phyloP scores from a whole-genome alignment of 441 rosid species.

The Jatropha podagrica region DNA sequence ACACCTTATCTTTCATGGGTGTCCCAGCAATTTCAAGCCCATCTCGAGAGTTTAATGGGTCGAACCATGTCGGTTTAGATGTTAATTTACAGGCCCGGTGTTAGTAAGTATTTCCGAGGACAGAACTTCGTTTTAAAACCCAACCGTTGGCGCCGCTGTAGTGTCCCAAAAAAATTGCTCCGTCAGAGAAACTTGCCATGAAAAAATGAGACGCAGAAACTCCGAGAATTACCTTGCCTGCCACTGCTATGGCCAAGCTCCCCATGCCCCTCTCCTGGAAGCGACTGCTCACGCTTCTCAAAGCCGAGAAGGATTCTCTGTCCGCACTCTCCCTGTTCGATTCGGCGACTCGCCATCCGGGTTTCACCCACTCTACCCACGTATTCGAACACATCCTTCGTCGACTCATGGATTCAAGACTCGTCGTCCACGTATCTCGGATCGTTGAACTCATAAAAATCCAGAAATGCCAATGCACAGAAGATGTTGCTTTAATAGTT shows the following conservation, averaged over 20 bases:
- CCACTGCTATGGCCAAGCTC: slow-evolving; percentile 47
- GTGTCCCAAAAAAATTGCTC: not conserved
- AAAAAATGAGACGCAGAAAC: slow-evolving; percentile 23
- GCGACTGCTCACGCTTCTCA: slow-evolving; percentile 61
- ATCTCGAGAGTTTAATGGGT: not conserved
- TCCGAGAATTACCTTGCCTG: slow-evolving; percentile 7
- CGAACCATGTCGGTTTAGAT: not conserved
- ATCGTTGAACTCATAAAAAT: slow-evolving; percentile 56
- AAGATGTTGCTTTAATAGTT: slow-evolving; percentile 41
- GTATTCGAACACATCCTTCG: slow-evolving; percentile 81
- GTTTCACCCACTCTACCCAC: slow-evolving; percentile 48
- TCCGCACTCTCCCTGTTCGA: slow-evolving; percentile 66
- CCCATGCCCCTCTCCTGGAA: slow-evolving; percentile 49
- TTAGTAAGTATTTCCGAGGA: too few relatives aligned
- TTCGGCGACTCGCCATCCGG: slow-evolving; percentile 54
- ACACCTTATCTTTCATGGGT: too few relatives aligned
- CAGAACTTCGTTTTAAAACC: not conserved
- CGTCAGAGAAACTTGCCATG: slow-evolving; percentile 16
- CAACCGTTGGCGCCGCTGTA: not conserved
- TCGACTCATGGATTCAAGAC: slow-evolving; percentile 49
- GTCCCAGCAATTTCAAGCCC: too few relatives aligned
- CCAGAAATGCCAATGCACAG: slow-evolving; percentile 29
- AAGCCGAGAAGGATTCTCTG: slow-evolving; percentile 47
- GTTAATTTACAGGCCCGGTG: not conserved
- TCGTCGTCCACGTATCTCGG: slow-evolving; percentile 46